Base-by-base conservation (phyloP, 164 flowering plant species). In the Sextonia rubra region DNA sequence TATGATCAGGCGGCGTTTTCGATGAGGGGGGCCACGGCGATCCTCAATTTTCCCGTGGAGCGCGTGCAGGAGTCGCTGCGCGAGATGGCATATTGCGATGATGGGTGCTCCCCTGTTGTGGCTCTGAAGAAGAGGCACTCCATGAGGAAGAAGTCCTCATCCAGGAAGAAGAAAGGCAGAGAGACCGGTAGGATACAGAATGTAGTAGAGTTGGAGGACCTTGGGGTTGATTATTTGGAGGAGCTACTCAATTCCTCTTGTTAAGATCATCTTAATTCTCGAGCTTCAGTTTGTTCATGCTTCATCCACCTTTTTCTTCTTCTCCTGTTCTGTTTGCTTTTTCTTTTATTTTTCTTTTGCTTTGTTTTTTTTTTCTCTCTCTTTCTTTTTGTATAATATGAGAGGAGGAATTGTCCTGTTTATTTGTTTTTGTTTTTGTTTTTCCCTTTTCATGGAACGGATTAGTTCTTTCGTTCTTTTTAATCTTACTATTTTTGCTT, bases 1-100 rank as follows among this genome's bases (percentile, higher is more conserved):
- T 90, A 90, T 66, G 95, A 90, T 63, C 90, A 87, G 74, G 91
- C 91, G 0, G 93, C 93, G 9, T 85, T 80, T 32, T 78, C 88
- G 7, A 81, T 83, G 87, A 66, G 90, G 17, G 90, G 92, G 1
- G 68, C 83, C 0, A 74, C 76, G 73, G 90, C 95, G 0, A 71
- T 78, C 0, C 87, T 90, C 6, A 90, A 90, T 72, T 88, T 87
- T 70, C 88, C 91, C 3, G 76, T 76, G 26, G 87, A 88, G 64
- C 27, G 66, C 12, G 94, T 88, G 0, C 27, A 73, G 7, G 80
- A 84, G 73, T 88, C 94, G 0, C 85, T 90, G 5, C 66, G 66
- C 17, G 83, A 84, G 58, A 81, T 87, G 77, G 49, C 75, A 3
- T 83, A 71, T 12, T 56, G 75, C 12, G 79, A 80, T 3, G 89